Conservation (phyloP, 331 rosid genomes). For the Malus hybrid region DNA sequence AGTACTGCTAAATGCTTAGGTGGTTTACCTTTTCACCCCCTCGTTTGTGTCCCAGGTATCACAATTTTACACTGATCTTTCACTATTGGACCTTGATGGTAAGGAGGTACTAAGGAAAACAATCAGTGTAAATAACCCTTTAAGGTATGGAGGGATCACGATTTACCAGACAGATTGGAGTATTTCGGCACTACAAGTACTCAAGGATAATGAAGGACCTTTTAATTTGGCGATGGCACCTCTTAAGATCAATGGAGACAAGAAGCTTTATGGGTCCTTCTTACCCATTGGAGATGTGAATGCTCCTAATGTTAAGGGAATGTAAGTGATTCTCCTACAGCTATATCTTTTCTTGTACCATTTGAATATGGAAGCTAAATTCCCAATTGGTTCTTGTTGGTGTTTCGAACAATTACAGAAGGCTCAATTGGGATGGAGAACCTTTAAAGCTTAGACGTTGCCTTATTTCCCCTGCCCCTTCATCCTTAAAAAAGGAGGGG, state of each 20-base stretch:
- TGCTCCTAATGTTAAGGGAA: constrained; percentile 80
- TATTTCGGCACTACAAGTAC: constrained; percentile 72
- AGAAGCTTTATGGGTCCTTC: constrained; percentile 86
- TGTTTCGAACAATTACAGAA: neutral
- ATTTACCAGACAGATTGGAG: constrained; percentile 98
- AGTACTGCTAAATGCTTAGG: neutral
- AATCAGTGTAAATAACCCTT: constrained; percentile 85
- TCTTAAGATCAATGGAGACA: constrained; percentile 85
- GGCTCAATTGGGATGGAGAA: neutral
- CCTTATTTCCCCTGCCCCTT: neutral
- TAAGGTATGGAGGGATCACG: constrained; percentile 75
- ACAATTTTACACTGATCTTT: constrained; percentile 84
- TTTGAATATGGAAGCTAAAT: neutral
- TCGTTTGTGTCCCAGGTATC: constrained; percentile 49
- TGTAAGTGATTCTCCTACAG: constrained; percentile 40
- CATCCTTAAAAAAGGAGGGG: neutral
- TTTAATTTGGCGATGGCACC: constrained; percentile 95
- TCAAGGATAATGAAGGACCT: constrained; percentile 84
- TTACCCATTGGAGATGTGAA: constrained; percentile 74
- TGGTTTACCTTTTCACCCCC: neutral
- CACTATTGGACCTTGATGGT: constrained; percentile 63
- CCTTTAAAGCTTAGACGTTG: neutral
- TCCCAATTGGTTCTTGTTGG: neutral
- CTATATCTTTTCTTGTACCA: neutral
- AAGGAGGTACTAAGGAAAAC: constrained; percentile 88